Percentiles rank a stretch among this genome's conserved stretches.
phyloP scores from a whole-genome alignment of 441 rosid species.

The Pelargonium myrrhifolium region DNA sequence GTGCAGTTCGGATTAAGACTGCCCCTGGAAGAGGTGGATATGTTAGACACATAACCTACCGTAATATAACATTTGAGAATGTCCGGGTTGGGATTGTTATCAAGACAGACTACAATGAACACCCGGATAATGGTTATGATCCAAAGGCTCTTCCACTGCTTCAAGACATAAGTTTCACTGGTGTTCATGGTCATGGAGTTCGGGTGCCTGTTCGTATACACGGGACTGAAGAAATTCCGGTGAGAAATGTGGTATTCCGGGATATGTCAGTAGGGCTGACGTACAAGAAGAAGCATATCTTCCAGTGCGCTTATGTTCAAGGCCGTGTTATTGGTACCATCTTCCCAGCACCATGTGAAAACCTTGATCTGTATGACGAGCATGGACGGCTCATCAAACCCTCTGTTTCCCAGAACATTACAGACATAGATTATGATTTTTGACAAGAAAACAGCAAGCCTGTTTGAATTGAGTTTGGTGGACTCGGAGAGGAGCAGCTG shows the following conservation, averaged over 20 bases:
- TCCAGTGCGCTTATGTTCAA: constrained; percentile 78
- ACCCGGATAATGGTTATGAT: constrained; percentile 68
- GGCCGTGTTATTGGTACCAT: constrained; percentile 77
- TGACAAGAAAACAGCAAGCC: constrained; percentile 16
- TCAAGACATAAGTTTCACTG: constrained; percentile 53
- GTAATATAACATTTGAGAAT: constrained; percentile 68
- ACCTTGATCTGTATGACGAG: constrained; percentile 73
- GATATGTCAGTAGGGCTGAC: constrained; percentile 75
- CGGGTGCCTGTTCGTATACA: constrained; percentile 91
- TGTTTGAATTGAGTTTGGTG: no score
- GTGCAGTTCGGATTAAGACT: constrained; percentile 86
- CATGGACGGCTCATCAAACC: constrained; percentile 49
- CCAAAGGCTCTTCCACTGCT: constrained; percentile 60
- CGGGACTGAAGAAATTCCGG: constrained; percentile 70
- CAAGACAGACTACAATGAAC: constrained; percentile 94
- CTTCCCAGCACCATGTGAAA: constrained; percentile 78
- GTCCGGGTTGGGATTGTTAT: constrained; percentile 87
- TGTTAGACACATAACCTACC: constrained; percentile 53
- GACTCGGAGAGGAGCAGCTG: no score
- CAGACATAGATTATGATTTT: constrained; percentile 79
- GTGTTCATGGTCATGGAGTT: constrained; percentile 76
- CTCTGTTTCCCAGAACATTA: constrained; percentile 49
- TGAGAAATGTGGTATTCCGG: constrained; percentile 63
- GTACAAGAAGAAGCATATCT: constrained; percentile 88
- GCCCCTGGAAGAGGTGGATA: constrained; percentile 92